Conservation (phyloP, 2,329 filamentous ascomycete genomes). For the Emergomyces pasteurianus region DNA sequence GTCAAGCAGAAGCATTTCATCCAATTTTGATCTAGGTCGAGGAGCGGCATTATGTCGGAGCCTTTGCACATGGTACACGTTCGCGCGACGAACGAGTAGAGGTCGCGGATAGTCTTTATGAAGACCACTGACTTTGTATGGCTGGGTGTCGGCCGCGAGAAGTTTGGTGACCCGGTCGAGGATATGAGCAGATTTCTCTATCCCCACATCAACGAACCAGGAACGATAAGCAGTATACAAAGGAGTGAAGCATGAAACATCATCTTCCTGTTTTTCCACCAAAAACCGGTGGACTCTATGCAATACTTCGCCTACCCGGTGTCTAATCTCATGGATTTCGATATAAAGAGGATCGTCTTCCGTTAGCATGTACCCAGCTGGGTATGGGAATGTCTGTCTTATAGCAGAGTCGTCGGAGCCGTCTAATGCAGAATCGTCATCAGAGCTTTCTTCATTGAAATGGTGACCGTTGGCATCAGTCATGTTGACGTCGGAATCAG, state of each 20-base stretch:
- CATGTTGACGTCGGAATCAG: slow-evolving; percentile 34
- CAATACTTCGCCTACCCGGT: slow-evolving; percentile 65
- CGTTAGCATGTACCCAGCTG: slow-evolving; percentile 71
- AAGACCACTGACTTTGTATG: slow-evolving; percentile 88
- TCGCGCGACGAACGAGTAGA: slow-evolving; percentile 80
- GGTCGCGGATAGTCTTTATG: slow-evolving; percentile 88
- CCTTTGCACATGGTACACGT: slow-evolving; percentile 90
- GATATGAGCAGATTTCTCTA: slow-evolving; percentile 87
- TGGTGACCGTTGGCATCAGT: slow-evolving; percentile 29
- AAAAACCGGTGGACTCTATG: slow-evolving; percentile 79
- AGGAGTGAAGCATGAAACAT: slow-evolving; percentile 88
- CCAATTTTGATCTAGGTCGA: slow-evolving; percentile 77
- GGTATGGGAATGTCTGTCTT: slow-evolving; percentile 76
- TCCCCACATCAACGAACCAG: slow-evolving; percentile 96
- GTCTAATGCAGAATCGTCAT: slow-evolving; percentile 42
- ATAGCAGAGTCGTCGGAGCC: slow-evolving; percentile 50
- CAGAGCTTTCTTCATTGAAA: slow-evolving; percentile 16
- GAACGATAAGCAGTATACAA: slow-evolving; percentile 85
- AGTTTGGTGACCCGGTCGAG: slow-evolving; percentile 77
- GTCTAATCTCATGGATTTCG: slow-evolving; percentile 67
- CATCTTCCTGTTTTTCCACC: slow-evolving; percentile 75
- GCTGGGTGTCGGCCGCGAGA: slow-evolving; percentile 73
- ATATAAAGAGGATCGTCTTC: slow-evolving; percentile 54
- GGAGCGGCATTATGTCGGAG: slow-evolving; percentile 86
- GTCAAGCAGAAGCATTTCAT: slow-evolving; percentile 73